Evolutionary conservation across 2,329 filamentous ascomycete species (phyloP), one percentile per base, ranked within the genome.

Genomic region (Phaeosphaeria sp.): DNA sequence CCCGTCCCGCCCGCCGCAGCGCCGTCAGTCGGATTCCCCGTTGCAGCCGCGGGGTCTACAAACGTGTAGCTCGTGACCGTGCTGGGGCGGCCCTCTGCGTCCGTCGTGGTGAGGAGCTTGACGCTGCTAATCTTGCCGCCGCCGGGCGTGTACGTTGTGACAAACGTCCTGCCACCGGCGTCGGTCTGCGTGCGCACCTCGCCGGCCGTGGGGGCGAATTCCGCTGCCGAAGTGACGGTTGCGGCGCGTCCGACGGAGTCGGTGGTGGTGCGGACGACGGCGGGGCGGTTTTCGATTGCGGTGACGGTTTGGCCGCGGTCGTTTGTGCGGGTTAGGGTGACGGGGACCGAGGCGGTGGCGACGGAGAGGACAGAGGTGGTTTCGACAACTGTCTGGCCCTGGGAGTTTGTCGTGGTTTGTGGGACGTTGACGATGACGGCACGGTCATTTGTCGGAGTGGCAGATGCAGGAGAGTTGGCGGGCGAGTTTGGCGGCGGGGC

Each of bases 91-190:
- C 76, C 76, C 43, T 73, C 60, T 0, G 63, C 49, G 15, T 71
- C 69, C 7, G 72, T 77, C 13, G 74, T 75, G 0, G 74, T 77
- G 39, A 73, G 56, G 3, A 82, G 62, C 27, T 78, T 72, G 25
- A 83, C 59, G 47, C 72, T 71, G 61, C 71, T 78, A 20, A 83
- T 76, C 9, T 60, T 66, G 20, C 76, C 79, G 46, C 75, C 80
- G 47, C 66, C 72, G 3, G 81, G 81, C 1, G 80, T 82, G 64
- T 79, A 82, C 1, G 81, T 83, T 2, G 81, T 80, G 50, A 81
- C 61, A 54, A 82, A 76, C 2, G 79, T 78, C 39, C 66, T 60
- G 22, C 81, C 81, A 7, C 59, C 22, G 1, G 62, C 67, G 59
- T 83, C 72, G 11, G 80, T 83, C 17, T 72, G 70, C 10, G 81